Evolutionary conservation across 306 rosid species (phyloP).

Genomic region (Cucumis melo): DNA sequence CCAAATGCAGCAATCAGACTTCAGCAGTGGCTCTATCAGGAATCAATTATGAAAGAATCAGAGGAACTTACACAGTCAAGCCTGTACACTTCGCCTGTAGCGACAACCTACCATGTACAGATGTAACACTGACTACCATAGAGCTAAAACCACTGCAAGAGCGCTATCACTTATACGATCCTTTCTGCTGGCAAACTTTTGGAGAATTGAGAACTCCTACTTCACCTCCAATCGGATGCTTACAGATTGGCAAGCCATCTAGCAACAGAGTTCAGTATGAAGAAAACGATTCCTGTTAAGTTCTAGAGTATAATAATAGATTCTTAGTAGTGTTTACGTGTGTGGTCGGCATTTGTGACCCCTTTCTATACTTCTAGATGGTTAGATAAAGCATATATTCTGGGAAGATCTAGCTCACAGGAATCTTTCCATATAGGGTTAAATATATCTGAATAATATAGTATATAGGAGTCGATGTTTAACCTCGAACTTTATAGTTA

Average conservation of each 20-base stretch:
- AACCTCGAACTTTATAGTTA: not conserved
- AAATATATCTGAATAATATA: slow-evolving; percentile 1
- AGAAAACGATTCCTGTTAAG: slow-evolving; percentile 57
- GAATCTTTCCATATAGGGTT: slow-evolving; percentile 19
- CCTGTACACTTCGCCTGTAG: slow-evolving; percentile 95
- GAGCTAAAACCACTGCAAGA: slow-evolving; percentile 73
- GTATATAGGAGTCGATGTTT: not conserved
- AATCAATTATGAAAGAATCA: slow-evolving; percentile 74
- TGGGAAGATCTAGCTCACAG: slow-evolving; percentile 26
- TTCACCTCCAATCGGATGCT: slow-evolving; percentile 66
- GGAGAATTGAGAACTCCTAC: slow-evolving; percentile 76
- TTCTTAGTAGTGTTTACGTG: slow-evolving; percentile 25
- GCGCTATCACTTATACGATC: slow-evolving; percentile 55
- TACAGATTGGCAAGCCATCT: slow-evolving; percentile 77
- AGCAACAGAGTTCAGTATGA: slow-evolving; percentile 59
- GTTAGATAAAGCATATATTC: slow-evolving; percentile 35
- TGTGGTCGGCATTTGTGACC: slow-evolving; percentile 44
- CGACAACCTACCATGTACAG: slow-evolving; percentile 78
- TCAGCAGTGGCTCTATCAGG: slow-evolving; percentile 81
- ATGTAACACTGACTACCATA: slow-evolving; percentile 62
- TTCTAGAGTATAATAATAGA: slow-evolving; percentile 10
- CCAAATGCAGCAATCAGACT: slow-evolving; percentile 56
- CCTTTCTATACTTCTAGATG: slow-evolving; percentile 29
- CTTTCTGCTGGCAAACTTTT: slow-evolving; percentile 91
- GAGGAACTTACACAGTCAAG: slow-evolving; percentile 78